Evolutionary conservation across 2,329 filamentous ascomycete species (phyloP), one percentile per base, ranked within the genome.

Genomic region (Exophiala bonariae): DNA sequence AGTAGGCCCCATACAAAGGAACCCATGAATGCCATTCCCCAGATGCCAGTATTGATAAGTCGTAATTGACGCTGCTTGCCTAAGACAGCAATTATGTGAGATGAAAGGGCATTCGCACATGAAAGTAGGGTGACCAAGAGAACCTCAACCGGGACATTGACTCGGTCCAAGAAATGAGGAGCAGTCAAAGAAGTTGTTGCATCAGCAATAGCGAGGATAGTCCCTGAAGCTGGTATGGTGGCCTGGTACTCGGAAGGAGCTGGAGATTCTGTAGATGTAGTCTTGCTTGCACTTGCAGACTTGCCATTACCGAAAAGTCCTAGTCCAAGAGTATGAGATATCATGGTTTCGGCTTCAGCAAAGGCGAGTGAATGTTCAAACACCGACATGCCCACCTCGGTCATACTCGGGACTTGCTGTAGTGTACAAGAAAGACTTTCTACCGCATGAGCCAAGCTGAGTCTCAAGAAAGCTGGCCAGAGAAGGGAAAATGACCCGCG

Each of bases 351-450:
- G 7, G 92, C 92, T 67, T 99, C 93, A 9, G 92, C 89, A 70
- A 97, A 99, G 2, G 92, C 92, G 7, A 99, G 76, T 0, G 91
- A 96, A 63, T 96, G 91, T 65, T 99, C 93, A 61, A 97, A 96
- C 2, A 96, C 80, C 0, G 91, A 96, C 88, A 97, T 96, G 14
- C 90, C 91, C 1, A 89, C 95, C 69, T 97, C 93, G 0, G 88
- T 86, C 54, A 87, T 81, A 0, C 89, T 80, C 2, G 82, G 80
- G 2, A 87, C 82, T 23, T 92, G 92, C 65, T 96, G 89, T 5
- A 97, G 78, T 8, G 92, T 89, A 65, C 89, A 95, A 3, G 86
- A 86, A 8, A 97, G 71, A 0, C 89, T 93, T 67, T 97, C 93
- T 16, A 96, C 72, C 58, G 97, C 92, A 63, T 96, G 89, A 58